Evolutionary conservation across 169 alveolate species (phyloP), one percentile per base, ranked within the genome.

Genomic region (Toxoplasma gondii): DNA sequence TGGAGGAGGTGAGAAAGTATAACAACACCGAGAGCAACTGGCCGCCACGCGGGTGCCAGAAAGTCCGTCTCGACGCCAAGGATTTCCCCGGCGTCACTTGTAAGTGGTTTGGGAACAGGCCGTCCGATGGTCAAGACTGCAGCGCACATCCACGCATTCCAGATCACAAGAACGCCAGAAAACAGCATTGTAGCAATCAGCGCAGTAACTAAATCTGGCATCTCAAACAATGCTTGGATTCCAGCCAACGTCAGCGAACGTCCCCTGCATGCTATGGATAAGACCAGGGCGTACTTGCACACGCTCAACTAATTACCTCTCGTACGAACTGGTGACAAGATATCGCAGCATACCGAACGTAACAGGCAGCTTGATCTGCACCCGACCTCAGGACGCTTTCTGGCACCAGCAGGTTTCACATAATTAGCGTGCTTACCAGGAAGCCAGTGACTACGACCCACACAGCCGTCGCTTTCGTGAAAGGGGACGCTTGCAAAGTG

Each of bases 71-170:
- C 64, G 19, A 91, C 36, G 24, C 94, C 94, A 53, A 91, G 36
- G 53, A 74, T 74, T 0, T 81, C 54, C 36, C 83, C 94, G 53
- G 43, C 58, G 49, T 36, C 83, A n/a, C 91, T 12, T 12, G 54
- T 67, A n/a, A 91, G 91, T 29, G 94, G 70, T 49, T 53, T 44
- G 19, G 94, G 94, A 9, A 91, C 83, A 29, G 94, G 70, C 27
- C 94, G 54, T 19, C 94, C 94, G 67, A 54, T 80, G 5, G 94
- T 49, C 31, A 80, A 45, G 44, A 80, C 34, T 27, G 94, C 31
- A 12, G 91, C 94, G 45, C 91, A 78, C 17, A 91, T 53, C 94
- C 94, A 91, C 17, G 78, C 36, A 58, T 78, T 80, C 94, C 94
- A 91, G 36, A 91, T 41, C 24, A 67, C 58, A 0, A 88, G 64